Evolutionary conservation across 2,329 filamentous ascomycete genomes (phyloP), one percentile per base, ranked within the genome.

Genomic region (Aureobasidium melanogenum): DNA sequence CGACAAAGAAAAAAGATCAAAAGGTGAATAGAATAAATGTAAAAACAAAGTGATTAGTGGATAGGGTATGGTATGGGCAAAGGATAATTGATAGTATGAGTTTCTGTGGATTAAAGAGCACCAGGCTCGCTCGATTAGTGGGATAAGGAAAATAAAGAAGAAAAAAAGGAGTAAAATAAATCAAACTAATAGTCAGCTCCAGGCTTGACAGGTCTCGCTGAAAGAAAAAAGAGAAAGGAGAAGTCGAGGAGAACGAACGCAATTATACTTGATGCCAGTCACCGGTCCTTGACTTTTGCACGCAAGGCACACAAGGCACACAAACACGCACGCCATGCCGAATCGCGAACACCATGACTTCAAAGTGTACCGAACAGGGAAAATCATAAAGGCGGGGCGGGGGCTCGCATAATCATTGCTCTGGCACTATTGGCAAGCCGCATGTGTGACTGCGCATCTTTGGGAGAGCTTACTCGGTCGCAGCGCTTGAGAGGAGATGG

Each of bases 181-280:
- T 74, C 75, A 74, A 74, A 72, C 74, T 71, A 76, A 76, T 69
- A 74, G 72, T 73, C 77, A 79, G 75, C 76, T 79, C 77, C 77
- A 67, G 68, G 73, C 68, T 78, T 78, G 72, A 78, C 75, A 77
- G 69, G 75, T 56, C 77, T 80, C 79, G 77, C 77, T 80, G 75
- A 74, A 76, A 74, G 56, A 54, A 74, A 57, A 54, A 62, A 77
- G 70, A 72, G 69, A 71, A 72, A 69, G 64, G 67, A 68, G 69
- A 62, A 47, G 17, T 56, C 34, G 15, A 56, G 56, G 62, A 65
- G 62, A 63, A 67, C 64, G 64, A 15, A 63, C 28, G 58, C 22
- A 30, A 50, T 34, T 63, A 63, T 64, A 63, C 62, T 64, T 62
- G n/a, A 64, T 65, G 63, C 55, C 39, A 41, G 19, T 43, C 38